A percentile compares a stretch with the other conserved stretches of the same genome.
These are phyloP conservation scores for Neospermospora avenae DNA, from an alignment of 2,329 filamentous ascomycete genomes.

Conservation along the genomic window DNA sequence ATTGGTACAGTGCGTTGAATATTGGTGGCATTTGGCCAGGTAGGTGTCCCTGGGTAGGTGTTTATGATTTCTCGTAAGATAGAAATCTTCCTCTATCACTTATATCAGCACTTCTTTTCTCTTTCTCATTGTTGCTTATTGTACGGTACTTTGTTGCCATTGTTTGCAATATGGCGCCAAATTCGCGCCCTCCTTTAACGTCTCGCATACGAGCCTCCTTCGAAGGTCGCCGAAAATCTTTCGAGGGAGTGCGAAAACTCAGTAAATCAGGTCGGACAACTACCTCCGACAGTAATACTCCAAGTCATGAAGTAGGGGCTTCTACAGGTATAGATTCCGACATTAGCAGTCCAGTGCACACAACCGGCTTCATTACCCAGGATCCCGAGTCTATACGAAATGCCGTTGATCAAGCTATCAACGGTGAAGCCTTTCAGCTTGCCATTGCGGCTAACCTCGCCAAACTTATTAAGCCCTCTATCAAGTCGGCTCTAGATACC, in stretches of 20 bases:
- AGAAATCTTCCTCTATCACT: constrained; percentile 7
- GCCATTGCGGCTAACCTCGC: constrained; percentile 34
- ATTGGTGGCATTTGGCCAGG: neutral
- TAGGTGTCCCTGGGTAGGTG: constrained; percentile 4
- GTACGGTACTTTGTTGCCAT: neutral
- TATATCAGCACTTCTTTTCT: neutral
- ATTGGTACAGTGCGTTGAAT: neutral
- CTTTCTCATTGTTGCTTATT: neutral
- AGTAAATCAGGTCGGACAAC: neutral
- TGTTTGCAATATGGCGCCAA: constrained; percentile 19
- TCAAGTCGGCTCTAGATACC: constrained; percentile 34
- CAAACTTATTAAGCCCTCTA: constrained; percentile 32
- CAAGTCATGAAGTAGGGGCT: constrained; percentile 5
- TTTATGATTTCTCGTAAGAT: neutral
- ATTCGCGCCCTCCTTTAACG: constrained; percentile 33
- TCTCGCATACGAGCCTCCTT: constrained; percentile 32
- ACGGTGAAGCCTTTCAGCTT: constrained; percentile 31
- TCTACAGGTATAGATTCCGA: constrained; percentile 13
- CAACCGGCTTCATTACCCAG: constrained; percentile 21
- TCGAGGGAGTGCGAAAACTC: constrained; percentile 24
- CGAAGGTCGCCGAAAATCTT: constrained; percentile 21
- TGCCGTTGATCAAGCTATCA: constrained; percentile 32
- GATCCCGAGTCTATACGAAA: constrained; percentile 29
- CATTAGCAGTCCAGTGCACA: constrained; percentile 11
- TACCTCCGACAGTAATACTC: neutral